Evolutionary conservation across 345 rosid species (phyloP).

Genomic region (Brassica rapa): DNA sequence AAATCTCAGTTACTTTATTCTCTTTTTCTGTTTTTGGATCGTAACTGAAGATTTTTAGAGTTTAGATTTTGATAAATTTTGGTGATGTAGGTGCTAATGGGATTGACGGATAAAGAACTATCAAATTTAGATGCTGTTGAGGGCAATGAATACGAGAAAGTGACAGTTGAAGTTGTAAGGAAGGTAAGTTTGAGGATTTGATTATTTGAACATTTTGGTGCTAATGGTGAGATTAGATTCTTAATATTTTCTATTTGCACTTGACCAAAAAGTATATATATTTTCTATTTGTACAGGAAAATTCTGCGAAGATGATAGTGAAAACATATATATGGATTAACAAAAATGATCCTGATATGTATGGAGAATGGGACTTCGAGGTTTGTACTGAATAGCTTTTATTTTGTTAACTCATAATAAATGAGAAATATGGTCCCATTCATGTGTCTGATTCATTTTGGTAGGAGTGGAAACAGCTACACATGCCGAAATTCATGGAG

Average conservation of each 20-base stretch:
- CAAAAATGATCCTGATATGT: constrained; percentile 61
- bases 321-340: constrained; percentile 68
- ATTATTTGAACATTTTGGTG: too few species aligned
- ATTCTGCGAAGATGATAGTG: constrained; percentile 50
- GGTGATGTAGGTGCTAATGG: constrained; percentile 56
- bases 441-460: not conserved
- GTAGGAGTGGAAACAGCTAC: constrained; percentile 68
- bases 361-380: constrained; percentile 91
- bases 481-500: constrained; percentile 57
- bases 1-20: not conserved
- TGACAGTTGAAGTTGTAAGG: constrained; percentile 48
- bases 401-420: not conserved
- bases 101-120: constrained; percentile 61
- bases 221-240: not conserved
- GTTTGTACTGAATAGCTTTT: constrained; percentile 35
- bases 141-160: constrained; percentile 73
- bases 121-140: constrained; percentile 61
- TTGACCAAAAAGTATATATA: too few species aligned
- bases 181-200: constrained; percentile 42
- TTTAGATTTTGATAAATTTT: constrained; percentile 1
- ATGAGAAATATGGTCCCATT: not conserved
- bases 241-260: not conserved
- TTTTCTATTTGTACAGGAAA: constrained; percentile 46
- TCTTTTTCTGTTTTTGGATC: not conserved
- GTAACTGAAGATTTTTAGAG: not conserved